Evolutionary conservation across 768 basidiomycete genomes (phyloP), one percentile per base, ranked within the genome.

Genomic region (Calocera viscosa): DNA sequence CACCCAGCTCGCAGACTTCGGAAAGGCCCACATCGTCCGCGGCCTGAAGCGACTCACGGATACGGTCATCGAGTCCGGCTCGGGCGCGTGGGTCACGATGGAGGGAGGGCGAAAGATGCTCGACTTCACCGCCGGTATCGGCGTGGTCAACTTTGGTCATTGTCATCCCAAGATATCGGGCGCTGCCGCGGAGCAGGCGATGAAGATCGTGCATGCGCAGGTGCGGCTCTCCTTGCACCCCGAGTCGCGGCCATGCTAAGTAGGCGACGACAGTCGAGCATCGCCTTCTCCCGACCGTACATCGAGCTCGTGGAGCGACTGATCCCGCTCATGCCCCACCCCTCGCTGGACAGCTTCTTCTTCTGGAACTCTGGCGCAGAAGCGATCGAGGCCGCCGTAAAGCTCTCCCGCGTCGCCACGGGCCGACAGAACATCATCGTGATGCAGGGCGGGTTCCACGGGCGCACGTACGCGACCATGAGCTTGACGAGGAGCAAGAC

Each of bases 301-400:
- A 82, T 96, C 22, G 81, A 85, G 64, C 88, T 97, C 71, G 88
- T 97, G 72, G 84, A 95, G 75, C 83, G 83, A 66, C 82, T 97
- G 7, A 77, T 95, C 14, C 90, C 93, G 0, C 78, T 89, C 67
- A 94, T 98, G 93, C 94, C 94, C 1, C 79, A 94, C 77, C 82
- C 86, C 0, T 94, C 92, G 0, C 82, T 98, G 34, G 89, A 95
- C 75, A 91, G 91, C 28, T 97, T 97, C 82, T 96, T 94, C 83
- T 91, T 96, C 77, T 91, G 90, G 89, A 97, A 91, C 79, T 94
- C 93, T 1, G 95, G 95, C 1, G 87, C 91, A 0, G 95, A 98
- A 76, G 95, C 94, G 0, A 82, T 93, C 49, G 94, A 96, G 77
- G 91, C 86, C 0, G 82, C 92, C 1, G 77, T 98, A 69, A 97